phyloP scores from a whole-genome alignment of 257 asterid species.

The Nicotiana obtusifolia region DNA sequence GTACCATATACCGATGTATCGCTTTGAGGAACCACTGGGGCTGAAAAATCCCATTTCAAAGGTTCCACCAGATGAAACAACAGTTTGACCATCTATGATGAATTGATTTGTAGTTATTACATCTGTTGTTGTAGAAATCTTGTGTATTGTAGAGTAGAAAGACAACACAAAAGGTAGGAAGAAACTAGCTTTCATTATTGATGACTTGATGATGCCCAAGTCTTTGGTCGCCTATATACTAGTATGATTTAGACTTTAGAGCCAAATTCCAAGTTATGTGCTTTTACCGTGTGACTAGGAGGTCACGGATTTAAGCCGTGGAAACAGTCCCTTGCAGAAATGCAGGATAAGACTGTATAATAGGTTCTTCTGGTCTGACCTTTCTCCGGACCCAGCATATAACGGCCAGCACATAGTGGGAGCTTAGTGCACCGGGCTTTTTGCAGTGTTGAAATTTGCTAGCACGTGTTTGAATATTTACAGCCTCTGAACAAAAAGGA shows the following conservation, averaged over 20 bases:
- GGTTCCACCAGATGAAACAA: slow-evolving; percentile 21
- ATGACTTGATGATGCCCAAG: neutral
- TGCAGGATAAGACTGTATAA: too few relatives aligned
- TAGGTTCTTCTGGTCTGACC: too few relatives aligned
- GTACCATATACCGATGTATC: slow-evolving; percentile 12
- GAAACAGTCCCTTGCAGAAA: too few relatives aligned
- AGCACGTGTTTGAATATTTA: neutral
- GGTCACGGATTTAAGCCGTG: too few relatives aligned
- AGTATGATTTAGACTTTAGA: neutral
- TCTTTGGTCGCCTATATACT: neutral
- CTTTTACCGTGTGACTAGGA: too few relatives aligned
- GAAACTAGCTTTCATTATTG: neutral
- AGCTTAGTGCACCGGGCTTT: too few relatives aligned
- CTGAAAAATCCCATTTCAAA: slow-evolving; percentile 15
- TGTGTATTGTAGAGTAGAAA: neutral
- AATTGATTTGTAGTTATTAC: slow-evolving; percentile 8
- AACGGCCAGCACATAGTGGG: too few relatives aligned
- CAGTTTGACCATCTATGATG: slow-evolving; percentile 25
- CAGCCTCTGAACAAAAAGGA: neutral
- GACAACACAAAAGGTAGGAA: neutral
- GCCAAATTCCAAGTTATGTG: neutral
- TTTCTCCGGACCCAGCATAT: too few relatives aligned
- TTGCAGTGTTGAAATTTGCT: neutral
- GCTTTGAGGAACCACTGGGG: neutral
- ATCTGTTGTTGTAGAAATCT: neutral